Percentiles rank a stretch among this genome's conserved stretches.
phyloP scores from a whole-genome alignment of 768 basidiomycete genomes.

The Crepidotus variabilis region DNA sequence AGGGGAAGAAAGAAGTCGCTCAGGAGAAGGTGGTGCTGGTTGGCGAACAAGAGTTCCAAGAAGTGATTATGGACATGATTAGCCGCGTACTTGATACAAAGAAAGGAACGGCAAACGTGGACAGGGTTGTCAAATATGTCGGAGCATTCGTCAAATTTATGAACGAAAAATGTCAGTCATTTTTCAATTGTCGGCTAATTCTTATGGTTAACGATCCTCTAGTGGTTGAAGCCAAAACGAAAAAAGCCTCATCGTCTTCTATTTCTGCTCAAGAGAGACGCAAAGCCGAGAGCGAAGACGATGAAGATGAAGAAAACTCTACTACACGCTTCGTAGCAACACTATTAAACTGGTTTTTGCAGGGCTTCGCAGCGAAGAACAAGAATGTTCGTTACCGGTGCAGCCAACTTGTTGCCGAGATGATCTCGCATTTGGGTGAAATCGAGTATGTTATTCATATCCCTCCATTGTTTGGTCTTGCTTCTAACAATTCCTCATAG shows the following conservation, averaged over 20 bases:
- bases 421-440: conserved; percentile 82
- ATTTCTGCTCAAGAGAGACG: conserved; percentile 8
- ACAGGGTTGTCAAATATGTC: conserved; percentile 82
- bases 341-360: conserved; percentile 69
- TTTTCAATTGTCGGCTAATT: not conserved
- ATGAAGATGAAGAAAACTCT: conserved; percentile 57
- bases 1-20: conserved; percentile 19
- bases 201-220: not conserved
- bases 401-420: conserved; percentile 77
- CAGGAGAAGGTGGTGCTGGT: conserved; percentile 29
- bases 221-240: conserved; percentile 29
- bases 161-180: conserved; percentile 71
- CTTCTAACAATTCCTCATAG: conserved; percentile 34
- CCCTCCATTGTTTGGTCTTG: not conserved
- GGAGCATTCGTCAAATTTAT: conserved; percentile 80
- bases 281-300: conserved; percentile 32
- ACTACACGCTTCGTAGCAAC: conserved; percentile 65
- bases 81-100: conserved; percentile 73
- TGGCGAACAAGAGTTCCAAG: conserved; percentile 80
- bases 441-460: conserved; percentile 63
- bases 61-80: conserved; percentile 69
- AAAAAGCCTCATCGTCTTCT: conserved; percentile 20
- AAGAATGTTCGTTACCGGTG: conserved; percentile 83
- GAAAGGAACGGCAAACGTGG: conserved; percentile 79
- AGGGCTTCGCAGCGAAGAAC: conserved; percentile 88